These are phyloP conservation scores for Petasospora fabianii DNA, from an alignment of 1,139 yeast species.

Conservation along the genomic window DNA sequence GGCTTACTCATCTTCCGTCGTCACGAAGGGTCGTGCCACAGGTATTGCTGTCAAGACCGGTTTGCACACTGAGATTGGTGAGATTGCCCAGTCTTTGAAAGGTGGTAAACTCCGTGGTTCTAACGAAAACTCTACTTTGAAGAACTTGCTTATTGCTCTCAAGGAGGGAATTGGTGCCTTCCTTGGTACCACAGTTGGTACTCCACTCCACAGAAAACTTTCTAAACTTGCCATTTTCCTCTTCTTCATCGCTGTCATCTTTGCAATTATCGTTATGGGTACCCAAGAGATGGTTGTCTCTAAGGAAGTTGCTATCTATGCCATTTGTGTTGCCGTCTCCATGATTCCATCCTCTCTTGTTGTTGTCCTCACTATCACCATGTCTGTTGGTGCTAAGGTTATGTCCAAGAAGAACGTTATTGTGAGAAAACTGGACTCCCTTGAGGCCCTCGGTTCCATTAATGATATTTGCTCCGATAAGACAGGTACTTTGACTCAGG, in stretches of 20 bases:
- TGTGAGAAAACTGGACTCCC: slow-evolving; percentile 73
- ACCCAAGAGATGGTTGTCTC: slow-evolving; percentile 66
- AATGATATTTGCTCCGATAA: slow-evolving; percentile 82
- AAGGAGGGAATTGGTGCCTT: slow-evolving; percentile 59
- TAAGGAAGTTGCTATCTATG: slow-evolving; percentile 74
- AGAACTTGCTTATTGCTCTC: slow-evolving; percentile 34
- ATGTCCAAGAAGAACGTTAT: slow-evolving; percentile 72
- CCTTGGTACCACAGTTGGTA: slow-evolving; percentile 72
- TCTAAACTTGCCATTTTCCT: slow-evolving; percentile 68
- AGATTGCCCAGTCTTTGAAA: slow-evolving; percentile 64
- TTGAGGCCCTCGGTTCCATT: slow-evolving; percentile 78
- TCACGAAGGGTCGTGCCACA: slow-evolving; percentile 72
- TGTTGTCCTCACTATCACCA: slow-evolving; percentile 77
- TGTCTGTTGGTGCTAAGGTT: slow-evolving; percentile 82
- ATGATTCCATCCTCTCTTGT: slow-evolving; percentile 83
- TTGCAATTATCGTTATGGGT: slow-evolving; percentile 79
- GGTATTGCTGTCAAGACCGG: slow-evolving; percentile 71
- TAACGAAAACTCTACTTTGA: slow-evolving; percentile 33
- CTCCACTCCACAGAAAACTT: slow-evolving; percentile 66
- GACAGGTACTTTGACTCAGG: slow-evolving; percentile 80
- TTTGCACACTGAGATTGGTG: slow-evolving; percentile 70
- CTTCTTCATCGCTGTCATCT: slow-evolving; percentile 67
- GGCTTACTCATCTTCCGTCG: slow-evolving; percentile 69
- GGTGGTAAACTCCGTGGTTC: slow-evolving; percentile 41
- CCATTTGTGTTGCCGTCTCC: slow-evolving; percentile 76